Percentiles rank a stretch among this genome's conserved stretches.
phyloP scores from a whole-genome alignment of 495 filamentous ascomycete species.

The Talaromyces stipitatus region DNA sequence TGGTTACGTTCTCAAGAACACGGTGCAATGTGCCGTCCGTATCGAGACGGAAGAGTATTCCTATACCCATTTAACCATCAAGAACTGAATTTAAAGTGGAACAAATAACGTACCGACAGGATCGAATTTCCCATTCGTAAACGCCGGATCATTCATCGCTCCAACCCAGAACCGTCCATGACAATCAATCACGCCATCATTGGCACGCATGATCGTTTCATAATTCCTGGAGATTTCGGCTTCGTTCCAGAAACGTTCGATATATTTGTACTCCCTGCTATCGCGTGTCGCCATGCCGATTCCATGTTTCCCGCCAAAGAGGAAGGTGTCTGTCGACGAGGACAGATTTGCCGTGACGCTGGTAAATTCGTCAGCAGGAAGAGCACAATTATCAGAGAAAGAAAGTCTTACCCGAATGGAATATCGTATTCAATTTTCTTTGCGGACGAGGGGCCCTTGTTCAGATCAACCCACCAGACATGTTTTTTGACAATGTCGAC shows the following conservation, averaged over 20 bases:
- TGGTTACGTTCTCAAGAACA: constrained; percentile 57
- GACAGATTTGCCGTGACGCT: constrained; percentile 74
- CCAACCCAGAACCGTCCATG: constrained; percentile 82
- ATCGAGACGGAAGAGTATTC: constrained; percentile 57
- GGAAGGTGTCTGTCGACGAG: neutral
- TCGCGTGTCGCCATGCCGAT: constrained; percentile 3
- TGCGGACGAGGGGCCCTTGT: constrained; percentile 55
- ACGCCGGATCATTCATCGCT: constrained; percentile 69
- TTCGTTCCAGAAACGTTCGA: constrained; percentile 4
- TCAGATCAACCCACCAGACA: constrained; percentile 64
- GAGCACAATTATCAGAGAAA: neutral
- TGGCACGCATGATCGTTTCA: constrained; percentile 50
- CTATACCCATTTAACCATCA: constrained; percentile 16
- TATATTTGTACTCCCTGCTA: constrained; percentile 3
- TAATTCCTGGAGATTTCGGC: constrained; percentile 2
- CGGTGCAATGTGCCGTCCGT: constrained; percentile 52
- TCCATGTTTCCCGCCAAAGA: constrained; percentile 5
- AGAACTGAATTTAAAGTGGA: neutral
- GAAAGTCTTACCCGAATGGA: constrained; percentile 45
- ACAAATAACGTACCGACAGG: constrained; percentile 1
- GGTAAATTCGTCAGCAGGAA: constrained; percentile 7
- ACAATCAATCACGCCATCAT: constrained; percentile 78
- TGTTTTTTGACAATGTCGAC: constrained; percentile 80
- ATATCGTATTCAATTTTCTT: constrained; percentile 58
- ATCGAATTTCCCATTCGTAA: constrained; percentile 8